phyloP scores from a whole-genome alignment of 495 filamentous ascomycete species.

The Parathielavia hyrcaniae region DNA sequence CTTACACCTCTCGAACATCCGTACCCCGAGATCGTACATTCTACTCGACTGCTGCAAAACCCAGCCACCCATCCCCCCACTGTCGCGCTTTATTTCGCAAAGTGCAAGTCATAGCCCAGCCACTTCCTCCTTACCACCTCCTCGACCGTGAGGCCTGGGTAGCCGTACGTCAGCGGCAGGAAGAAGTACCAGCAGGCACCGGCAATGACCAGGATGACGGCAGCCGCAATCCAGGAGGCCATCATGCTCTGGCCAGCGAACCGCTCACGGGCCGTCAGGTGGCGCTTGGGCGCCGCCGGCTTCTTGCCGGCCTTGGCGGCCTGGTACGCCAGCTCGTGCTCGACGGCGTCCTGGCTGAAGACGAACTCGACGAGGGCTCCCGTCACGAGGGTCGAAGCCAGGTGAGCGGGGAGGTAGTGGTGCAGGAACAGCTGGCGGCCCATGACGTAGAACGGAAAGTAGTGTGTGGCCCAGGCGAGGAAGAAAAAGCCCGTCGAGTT shows the following conservation, averaged over 20 bases:
- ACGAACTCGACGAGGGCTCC: conserved; percentile 97
- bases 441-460: conserved; percentile 98
- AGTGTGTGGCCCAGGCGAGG: conserved; percentile 95
- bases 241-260: conserved; percentile 72
- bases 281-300: conserved; percentile 39
- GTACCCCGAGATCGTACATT: conserved; percentile 9
- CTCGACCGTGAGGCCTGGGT: conserved; percentile 78
- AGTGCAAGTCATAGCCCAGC: conserved; percentile 96
- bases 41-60: not conserved
- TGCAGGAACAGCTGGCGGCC: conserved; percentile 95
- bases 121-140: conserved; percentile 84
- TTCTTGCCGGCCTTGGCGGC: conserved; percentile 51
- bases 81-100: conserved; percentile 69
- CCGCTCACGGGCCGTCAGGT: conserved; percentile 68
- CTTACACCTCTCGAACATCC: not conserved
- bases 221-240: conserved; percentile 68
- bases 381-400: conserved; percentile 86
- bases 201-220: conserved; percentile 60
- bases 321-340: conserved; percentile 39
- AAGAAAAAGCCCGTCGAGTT: conserved; percentile 99
- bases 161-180: conserved; percentile 89
- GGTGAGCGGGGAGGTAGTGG: conserved; percentile 92
- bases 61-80: not conserved
- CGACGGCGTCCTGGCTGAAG: conserved; percentile 77
- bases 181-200: conserved; percentile 86